Evolutionary conservation across 2,329 filamentous ascomycete genomes (phyloP), one percentile per base, ranked within the genome.

Genomic region (Helotiales sp.): DNA sequence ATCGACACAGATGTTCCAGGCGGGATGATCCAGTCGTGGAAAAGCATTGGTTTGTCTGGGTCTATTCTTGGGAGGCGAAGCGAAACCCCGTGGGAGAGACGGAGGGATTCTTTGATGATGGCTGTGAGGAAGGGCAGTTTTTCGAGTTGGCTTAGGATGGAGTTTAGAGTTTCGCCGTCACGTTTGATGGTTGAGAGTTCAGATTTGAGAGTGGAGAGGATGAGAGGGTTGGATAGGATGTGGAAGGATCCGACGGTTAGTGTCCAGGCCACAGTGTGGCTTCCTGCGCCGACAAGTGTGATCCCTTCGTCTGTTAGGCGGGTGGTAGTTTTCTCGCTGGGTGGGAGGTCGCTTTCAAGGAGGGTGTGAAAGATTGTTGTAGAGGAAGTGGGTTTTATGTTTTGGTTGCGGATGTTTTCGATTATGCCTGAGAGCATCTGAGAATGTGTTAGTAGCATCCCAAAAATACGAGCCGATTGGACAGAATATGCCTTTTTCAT

Each of bases 1-100:
- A 81, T 80, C 20, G 78, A 75, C 1, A 83, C 77, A 2, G 78
- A 75, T 3, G 78, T 80, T 2, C 79, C 78, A 0, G 64, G 60
- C 6, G 72, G 71, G 55, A 73, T 72, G 2, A 43, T 24, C 63
- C 57, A 65, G 1, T 61, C 63, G 10, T 61, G 52, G 30, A 61
- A 65, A 1, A 10, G 26, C 32, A 63, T 70, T 45, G 61, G 32
- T 60, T 50, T 22, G 4, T 57, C 30, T 0, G 64, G 63, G 22
- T 70, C 70, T 17, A 77, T 69, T 13, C 76, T 72, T n/a, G 72
- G 71, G 8, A 75, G 69, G 4, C 78, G 74, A 24, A 70, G 70
- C 17, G 70, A 74, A 15, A 75, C 70, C 17, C 77, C 77, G 58
- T 76, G 70, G 28, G 67, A 71, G 5, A 79, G 69, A 8, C 77